Conservation (phyloP, 371 early-diverging fungal genomes). For the Rhizopus delemar region DNA sequence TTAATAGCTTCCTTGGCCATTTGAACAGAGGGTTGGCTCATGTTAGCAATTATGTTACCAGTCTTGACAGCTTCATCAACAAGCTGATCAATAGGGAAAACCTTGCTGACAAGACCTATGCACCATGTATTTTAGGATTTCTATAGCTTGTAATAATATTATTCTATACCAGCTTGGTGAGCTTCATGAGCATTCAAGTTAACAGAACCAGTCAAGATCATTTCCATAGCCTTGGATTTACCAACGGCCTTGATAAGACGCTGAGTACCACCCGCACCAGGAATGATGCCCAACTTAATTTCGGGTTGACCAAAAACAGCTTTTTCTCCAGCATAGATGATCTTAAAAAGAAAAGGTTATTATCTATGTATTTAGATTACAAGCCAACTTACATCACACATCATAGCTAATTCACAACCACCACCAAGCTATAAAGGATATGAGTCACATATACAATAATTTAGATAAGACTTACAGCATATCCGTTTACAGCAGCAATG, state of each 20-base stretch:
- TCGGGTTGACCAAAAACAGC: constrained; percentile 98
- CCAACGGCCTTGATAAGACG: constrained; percentile 94
- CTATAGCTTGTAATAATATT: neutral
- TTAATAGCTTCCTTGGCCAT: constrained; percentile 97
- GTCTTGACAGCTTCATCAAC: constrained; percentile 91
- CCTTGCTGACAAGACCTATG: constrained; percentile 82
- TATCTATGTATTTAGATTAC: neutral
- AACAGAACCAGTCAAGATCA: constrained; percentile 85
- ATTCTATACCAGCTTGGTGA: constrained; percentile 59
- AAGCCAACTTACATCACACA: constrained; percentile 71
- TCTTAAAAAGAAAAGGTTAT: constrained; percentile 46
- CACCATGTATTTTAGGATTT: neutral
- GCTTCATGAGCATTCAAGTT: constrained; percentile 91
- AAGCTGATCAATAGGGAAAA: constrained; percentile 85
- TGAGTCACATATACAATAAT: constrained; percentile 4
- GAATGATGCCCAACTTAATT: constrained; percentile 96
- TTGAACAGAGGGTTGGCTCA: constrained; percentile 86
- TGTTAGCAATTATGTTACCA: constrained; percentile 80
- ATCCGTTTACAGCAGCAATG: constrained; percentile 97
- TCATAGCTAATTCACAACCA: constrained; percentile 99
- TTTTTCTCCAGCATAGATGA: constrained; percentile 97
- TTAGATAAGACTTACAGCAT: constrained; percentile 71
- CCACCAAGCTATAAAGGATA: constrained; percentile 79
- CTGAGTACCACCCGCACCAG: constrained; percentile 89
- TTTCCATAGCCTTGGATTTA: constrained; percentile 98